Evolutionary conservation across 2,329 filamentous ascomycete genomes (phyloP), one percentile per base, ranked within the genome.

Genomic region (Alternaria sp.): DNA sequence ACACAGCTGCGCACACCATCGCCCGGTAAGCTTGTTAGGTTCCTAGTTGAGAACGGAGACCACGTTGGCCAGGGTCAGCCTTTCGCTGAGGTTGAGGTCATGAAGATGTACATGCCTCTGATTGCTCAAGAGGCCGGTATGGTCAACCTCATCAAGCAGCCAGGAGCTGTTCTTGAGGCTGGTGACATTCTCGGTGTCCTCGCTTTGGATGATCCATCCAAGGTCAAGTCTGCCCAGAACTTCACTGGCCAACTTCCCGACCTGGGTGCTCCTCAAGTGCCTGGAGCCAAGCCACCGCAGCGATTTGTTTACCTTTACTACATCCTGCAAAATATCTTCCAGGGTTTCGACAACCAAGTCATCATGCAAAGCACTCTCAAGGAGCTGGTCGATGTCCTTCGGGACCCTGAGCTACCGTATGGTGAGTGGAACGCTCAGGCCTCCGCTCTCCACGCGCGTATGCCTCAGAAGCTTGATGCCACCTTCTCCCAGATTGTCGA

Each of bases 61-160:
- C 95, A 99, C 78, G 89, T 99, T 80, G 90, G 88, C 80, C 93
- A 96, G 71, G 94, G 94, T 58, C 92, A 98, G 80, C 85, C 94
- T 34, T 99, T 93, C 75, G 95, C 95, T 57, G 95, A 99, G 80
- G 94, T 99, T 41, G 95, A 99, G 82, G 95, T 99, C 81, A 99
- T 99, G 95, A 99, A 99, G 87, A 99, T 99, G 95, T 98, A 98
- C 87, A 99, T 99, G 95, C 95, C 95, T 74, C 86, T 99, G 56
- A 87, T 99, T 63, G 92, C 95, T 3, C 91, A 94, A 77, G 95
- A 99, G 80, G 95, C 97, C 72, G 95, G 95, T 84, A 87, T 96
- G 55, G 94, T 99, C 57, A 95, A 97, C 83, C 88, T 99, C 73
- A 97, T 99, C 85, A 99, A 99, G 88, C 95, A 98, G 83, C 95